Evolutionary conservation across 441 rosid genomes (phyloP).

Genomic region (Codiaeum variegatum): DNA sequence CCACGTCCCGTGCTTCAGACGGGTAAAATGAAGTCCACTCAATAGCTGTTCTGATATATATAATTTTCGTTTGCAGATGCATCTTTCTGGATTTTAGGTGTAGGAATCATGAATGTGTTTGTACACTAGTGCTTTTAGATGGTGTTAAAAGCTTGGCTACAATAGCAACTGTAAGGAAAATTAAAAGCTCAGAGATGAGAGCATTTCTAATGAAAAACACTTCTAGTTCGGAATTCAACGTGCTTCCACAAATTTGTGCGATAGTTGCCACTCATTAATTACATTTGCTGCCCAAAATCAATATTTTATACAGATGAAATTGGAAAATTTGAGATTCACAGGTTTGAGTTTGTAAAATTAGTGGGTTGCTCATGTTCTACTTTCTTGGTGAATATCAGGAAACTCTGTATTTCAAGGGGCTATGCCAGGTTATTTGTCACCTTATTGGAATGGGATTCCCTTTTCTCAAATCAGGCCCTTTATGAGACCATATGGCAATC

Average conservation of each 20-base stretch:
- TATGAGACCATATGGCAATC: constrained; percentile 31
- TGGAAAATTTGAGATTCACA: not conserved
- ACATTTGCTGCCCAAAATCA: not conserved
- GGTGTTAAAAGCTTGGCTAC: not conserved
- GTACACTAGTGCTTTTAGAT: not conserved
- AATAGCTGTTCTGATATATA: not conserved
- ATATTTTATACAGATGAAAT: not conserved
- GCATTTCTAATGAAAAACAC: not conserved
- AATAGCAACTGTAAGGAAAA: not conserved
- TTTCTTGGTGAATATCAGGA: constrained; percentile 28
- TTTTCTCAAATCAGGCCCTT: constrained; percentile 30
- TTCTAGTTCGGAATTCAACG: not conserved
- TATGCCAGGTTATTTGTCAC: constrained; percentile 27
- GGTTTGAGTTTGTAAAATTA: not conserved
- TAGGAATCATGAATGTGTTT: not conserved
- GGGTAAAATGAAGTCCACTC: constrained; percentile 24
- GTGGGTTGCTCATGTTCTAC: not conserved
- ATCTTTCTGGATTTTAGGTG: not conserved
- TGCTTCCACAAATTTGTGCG: not conserved
- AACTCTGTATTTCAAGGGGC: constrained; percentile 32
- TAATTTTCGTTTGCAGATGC: not conserved
- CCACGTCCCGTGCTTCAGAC: constrained; percentile 32
- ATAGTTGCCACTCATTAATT: not conserved
- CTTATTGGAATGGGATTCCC: constrained; percentile 34
- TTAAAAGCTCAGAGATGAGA: no score